Conservation (phyloP, 1,139 yeast species). For the Hyphopichia khmerensis region DNA sequence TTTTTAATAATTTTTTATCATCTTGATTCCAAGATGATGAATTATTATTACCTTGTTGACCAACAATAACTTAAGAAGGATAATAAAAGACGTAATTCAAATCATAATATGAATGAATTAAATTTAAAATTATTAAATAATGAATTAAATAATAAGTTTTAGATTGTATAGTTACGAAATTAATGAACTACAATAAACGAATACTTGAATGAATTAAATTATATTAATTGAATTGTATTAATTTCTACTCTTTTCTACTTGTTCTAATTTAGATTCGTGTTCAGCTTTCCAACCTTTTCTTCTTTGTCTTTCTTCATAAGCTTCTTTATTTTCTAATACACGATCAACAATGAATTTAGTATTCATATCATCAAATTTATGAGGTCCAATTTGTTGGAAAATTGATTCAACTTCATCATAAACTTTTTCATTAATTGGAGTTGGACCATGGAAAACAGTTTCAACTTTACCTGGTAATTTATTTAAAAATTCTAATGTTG, state of each 20-base stretch:
- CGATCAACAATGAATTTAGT: constrained; percentile 68
- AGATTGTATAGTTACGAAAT: neutral
- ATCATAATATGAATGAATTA: constrained; percentile 34
- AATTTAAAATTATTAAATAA: constrained; percentile 23
- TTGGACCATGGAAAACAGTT: constrained; percentile 65
- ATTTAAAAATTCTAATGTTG: constrained; percentile 39
- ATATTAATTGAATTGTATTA: neutral
- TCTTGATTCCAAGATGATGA: constrained; percentile 62
- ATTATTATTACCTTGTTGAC: constrained; percentile 77
- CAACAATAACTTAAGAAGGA: constrained; percentile 64
- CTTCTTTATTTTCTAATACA: constrained; percentile 61
- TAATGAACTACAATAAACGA: neutral
- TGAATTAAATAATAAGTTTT: constrained; percentile 18
- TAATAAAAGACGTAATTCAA: constrained; percentile 39
- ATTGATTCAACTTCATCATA: constrained; percentile 42
- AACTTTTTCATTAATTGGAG: constrained; percentile 41
- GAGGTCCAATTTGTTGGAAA: constrained; percentile 48
- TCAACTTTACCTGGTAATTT: constrained; percentile 39
- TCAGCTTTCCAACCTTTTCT: constrained; percentile 74
- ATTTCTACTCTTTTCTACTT: constrained; percentile 13
- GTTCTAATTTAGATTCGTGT: constrained; percentile 29
- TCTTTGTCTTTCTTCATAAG: constrained; percentile 76
- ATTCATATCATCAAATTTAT: constrained; percentile 57
- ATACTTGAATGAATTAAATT: too few species aligned
- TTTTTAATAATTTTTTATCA: constrained; percentile 53